Evolutionary conservation across 495 filamentous ascomycete species (phyloP).

Genomic region (Cairneyella variabilis): DNA sequence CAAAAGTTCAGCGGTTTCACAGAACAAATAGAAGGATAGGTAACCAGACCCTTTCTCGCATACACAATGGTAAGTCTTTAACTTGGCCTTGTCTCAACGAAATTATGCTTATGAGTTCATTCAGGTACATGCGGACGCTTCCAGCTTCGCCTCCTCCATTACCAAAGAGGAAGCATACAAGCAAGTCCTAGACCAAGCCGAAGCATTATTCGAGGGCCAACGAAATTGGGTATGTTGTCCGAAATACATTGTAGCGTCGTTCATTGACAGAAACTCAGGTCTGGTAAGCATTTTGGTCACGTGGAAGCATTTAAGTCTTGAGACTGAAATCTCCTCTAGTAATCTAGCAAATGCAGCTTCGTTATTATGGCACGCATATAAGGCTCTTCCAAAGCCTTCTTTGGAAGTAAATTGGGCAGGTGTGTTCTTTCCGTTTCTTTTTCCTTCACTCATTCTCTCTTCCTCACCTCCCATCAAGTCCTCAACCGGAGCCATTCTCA

Average conservation of each 20-base stretch:
- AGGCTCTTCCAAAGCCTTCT: slow-evolving; percentile 71
- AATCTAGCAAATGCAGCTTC: slow-evolving; percentile 83
- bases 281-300: slow-evolving; percentile 6
- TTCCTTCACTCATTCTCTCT: background rate
- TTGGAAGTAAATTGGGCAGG: slow-evolving; percentile 83
- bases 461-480: background rate
- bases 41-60: too few relatives aligned
- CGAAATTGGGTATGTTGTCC: slow-evolving; percentile 74
- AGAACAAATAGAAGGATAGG: too few relatives aligned
- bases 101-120: too few relatives aligned
- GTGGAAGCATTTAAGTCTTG: background rate
- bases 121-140: slow-evolving; percentile 90
- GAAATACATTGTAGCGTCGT: slow-evolving; percentile 13
- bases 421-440: slow-evolving; percentile 20
- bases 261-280: slow-evolving; percentile 26
- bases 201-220: slow-evolving; percentile 70
- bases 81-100: too few relatives aligned
- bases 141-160: slow-evolving; percentile 61
- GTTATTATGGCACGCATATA: slow-evolving; percentile 82
- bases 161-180: slow-evolving; percentile 75
- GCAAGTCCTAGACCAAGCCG: slow-evolving; percentile 68
- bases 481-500: too few relatives aligned
- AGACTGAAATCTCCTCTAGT: slow-evolving; percentile 39
- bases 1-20: too few relatives aligned
- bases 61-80: too few relatives aligned